Base-by-base conservation (phyloP, 805 yeast species). In the Hemisphaericaspora nanyangensis region DNA sequence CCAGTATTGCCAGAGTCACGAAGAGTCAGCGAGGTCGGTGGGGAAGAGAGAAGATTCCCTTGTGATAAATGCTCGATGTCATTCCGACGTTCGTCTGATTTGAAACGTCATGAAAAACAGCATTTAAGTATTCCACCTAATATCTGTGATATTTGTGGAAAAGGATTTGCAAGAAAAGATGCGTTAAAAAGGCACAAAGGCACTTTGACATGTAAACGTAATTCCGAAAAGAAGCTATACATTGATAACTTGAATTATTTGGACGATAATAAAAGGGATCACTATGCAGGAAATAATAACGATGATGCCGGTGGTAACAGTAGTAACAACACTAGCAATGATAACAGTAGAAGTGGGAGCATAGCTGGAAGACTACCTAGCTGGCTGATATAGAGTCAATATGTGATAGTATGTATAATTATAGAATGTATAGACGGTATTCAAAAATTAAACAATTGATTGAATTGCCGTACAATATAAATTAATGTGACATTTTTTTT, bases 151-250 rank as follows among this genome's bases (percentile, higher is more conserved):
- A 61, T 70, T 13, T 85, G 95, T 63, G 87, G 86, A 27, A 85
- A 85, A 53, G 90, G 93, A 0, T 85, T 85, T 69, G 91, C 93
- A 2, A 65, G 95, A 34, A 83, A 82, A 51, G 95, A 85, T 60
- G 93, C 93, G 0, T 65, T 85, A 49, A 85, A 84, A 55, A 68
- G 95, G 48, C 95, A 85, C 57, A 68, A 69, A 39, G 83, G 82
- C 36, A 85, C 95, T 0, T 61, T 81, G 44, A 85, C 93, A 0
- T 85, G 95, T 63, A 76, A 76, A 46, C 56, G 93, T 39, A 85
- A 85, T 54, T 74, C 86, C 29, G 81, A 77, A 39, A 75, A 80
- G 53, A 55, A 58, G 39, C 46, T 66, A 17, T 65, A 68, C 38
- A 43, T 51, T 16, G 63, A 59, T 13, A 68, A 68, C 44, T 48